Percentiles rank a stretch among this genome's conserved stretches.
These are phyloP conservation scores for Capsicum rhomboideum DNA, from an alignment of 257 asterid genomes.

Conservation along the genomic window DNA sequence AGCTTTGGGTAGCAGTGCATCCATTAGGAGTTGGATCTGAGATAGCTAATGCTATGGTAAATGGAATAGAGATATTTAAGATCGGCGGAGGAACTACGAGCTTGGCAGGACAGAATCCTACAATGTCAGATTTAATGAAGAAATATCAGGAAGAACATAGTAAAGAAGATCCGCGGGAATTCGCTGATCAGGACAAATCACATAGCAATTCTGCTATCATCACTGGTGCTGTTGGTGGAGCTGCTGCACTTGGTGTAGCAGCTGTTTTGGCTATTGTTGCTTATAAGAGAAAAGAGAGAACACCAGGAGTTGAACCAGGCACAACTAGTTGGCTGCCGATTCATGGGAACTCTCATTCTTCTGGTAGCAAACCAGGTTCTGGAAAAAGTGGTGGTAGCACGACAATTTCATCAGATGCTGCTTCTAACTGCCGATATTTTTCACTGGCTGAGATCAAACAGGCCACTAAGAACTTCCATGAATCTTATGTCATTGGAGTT, in stretches of 20 bases:
- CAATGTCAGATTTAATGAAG: conserved; percentile 67
- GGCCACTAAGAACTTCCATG: conserved; percentile 77
- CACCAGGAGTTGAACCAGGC: conserved; percentile 23
- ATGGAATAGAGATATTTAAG: conserved; percentile 84
- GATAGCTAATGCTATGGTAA: conserved; percentile 49
- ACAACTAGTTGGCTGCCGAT: conserved; percentile 69
- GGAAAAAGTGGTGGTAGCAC: conserved; percentile 35
- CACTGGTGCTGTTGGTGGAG: conserved; percentile 85
- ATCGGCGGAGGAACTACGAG: conserved; percentile 40
- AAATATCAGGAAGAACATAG: conserved; percentile 22
- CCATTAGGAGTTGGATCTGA: conserved; percentile 10
- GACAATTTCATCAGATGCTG: conserved; percentile 67
- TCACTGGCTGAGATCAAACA: conserved; percentile 54
- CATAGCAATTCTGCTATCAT: conserved; percentile 20
- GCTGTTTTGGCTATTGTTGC: conserved; percentile 49
- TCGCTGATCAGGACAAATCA: conserved; percentile 3
- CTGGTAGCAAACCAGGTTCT: conserved; percentile 36
- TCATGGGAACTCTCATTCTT: conserved; percentile 51
- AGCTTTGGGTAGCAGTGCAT: conserved; percentile 53
- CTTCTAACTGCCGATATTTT: conserved; percentile 73
- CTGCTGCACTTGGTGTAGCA: conserved; percentile 62
- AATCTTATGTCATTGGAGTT: conserved; percentile 76
- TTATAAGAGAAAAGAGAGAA: conserved; percentile 27
- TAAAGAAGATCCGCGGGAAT: conserved; percentile 12
- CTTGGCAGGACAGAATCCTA: conserved; percentile 80